Evolutionary conservation across 257 asterid genomes (phyloP).

Genomic region (Solanum dulcamara): DNA sequence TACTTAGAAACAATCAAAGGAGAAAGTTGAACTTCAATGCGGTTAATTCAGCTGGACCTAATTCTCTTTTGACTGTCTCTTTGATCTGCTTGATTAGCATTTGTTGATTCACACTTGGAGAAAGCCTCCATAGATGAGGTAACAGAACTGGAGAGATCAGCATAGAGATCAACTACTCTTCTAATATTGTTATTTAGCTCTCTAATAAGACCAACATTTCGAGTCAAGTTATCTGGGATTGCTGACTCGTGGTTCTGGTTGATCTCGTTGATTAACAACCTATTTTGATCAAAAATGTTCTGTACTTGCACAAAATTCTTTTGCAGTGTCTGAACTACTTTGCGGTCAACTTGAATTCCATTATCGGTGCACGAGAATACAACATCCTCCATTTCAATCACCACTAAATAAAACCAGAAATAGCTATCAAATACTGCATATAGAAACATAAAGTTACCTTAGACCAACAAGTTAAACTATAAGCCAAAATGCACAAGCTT

Average conservation of each 20-base stretch:
- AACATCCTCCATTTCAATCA: conserved; percentile 22
- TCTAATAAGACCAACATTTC: conserved; percentile 32
- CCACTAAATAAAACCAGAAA: not conserved
- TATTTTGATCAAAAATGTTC: conserved; percentile 30
- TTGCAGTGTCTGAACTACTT: conserved; percentile 24
- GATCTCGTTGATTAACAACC: conserved; percentile 30
- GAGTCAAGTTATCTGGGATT: conserved; percentile 27
- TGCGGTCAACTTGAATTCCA: conserved; percentile 19
- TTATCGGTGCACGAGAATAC: conserved; percentile 12
- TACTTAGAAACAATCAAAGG: not conserved
- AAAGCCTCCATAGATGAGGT: conserved; percentile 20
- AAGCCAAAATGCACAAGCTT: not conserved
- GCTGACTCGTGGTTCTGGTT: conserved; percentile 35
- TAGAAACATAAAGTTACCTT: not conserved
- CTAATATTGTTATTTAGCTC: conserved; percentile 37
- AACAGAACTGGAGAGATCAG: conserved; percentile 26
- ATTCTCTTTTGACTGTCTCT: conserved; percentile 25
- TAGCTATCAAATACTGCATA: not conserved
- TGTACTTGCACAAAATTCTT: conserved; percentile 30
- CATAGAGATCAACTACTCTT: conserved; percentile 29
- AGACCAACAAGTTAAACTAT: not conserved
- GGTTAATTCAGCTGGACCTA: conserved; percentile 5
- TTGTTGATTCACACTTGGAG: conserved; percentile 26
- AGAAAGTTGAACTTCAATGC: not conserved
- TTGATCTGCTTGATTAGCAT: conserved; percentile 20